Percentiles rank a stretch among this genome's conserved stretches.
Evolutionary conservation across 176 grass and related monocot genomes (phyloP).

Genomic region (Aechmea fasciata): DNA sequence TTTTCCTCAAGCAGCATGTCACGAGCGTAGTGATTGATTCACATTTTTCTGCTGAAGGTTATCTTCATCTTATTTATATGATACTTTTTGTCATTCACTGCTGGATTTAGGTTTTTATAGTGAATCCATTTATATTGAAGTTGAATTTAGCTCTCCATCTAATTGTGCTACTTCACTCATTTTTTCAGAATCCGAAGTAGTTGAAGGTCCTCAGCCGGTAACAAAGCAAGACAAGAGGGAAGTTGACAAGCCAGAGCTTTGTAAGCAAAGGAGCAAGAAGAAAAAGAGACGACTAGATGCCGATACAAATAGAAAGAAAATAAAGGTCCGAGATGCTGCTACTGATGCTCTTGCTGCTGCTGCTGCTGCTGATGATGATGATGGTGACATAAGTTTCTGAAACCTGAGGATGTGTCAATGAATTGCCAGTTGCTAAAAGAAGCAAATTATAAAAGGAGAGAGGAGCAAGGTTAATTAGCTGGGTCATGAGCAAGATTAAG

Average conservation of each 20-base stretch:
- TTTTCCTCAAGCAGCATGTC: conserved; percentile 94
- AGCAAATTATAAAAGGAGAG: conserved; percentile 36
- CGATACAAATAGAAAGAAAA: conserved; percentile 35
- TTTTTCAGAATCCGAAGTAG: conserved; percentile 40
- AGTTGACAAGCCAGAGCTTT: conserved; percentile 24
- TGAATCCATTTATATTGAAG: not conserved
- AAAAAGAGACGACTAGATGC: conserved; percentile 17
- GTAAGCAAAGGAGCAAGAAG: conserved; percentile 25
- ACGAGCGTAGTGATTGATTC: conserved; percentile 75
- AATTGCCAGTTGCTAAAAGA: conserved; percentile 40
- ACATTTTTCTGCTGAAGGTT: conserved; percentile 86
- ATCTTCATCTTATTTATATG: conserved; percentile 9
- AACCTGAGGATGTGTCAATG: conserved; percentile 27
- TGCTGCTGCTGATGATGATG: not conserved
- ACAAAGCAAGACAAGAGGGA: conserved; percentile 21
- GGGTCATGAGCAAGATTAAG: not conserved
- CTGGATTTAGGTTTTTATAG: not conserved
- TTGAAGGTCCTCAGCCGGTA: conserved; percentile 15
- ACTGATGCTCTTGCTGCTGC: no score
- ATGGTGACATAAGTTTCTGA: conserved; percentile 20
- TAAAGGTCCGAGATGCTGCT: conserved; percentile 16
- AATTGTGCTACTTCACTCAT: not conserved
- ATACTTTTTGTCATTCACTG: not conserved
- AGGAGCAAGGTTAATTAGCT: conserved; percentile 16
- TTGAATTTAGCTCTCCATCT: not conserved